A percentile compares a stretch with the other conserved stretches of the same genome.
Conservation (phyloP, 2,329 filamentous ascomycete genomes). For the Pseudofabraea citricarpa region DNA sequence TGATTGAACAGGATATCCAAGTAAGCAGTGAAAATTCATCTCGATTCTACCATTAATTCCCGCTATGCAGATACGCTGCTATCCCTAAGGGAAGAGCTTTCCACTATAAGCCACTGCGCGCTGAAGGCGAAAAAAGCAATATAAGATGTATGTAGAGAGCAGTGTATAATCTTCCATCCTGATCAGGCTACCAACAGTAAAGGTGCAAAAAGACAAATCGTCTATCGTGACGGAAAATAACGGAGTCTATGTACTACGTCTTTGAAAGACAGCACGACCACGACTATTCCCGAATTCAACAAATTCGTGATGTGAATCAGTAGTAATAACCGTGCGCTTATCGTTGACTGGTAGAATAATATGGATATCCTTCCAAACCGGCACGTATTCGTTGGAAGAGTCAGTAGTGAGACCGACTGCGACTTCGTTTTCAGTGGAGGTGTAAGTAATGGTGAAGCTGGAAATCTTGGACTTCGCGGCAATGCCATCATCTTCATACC, state of each 20-base stretch:
- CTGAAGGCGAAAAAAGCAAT: no score
- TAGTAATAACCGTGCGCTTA: conserved; percentile 8
- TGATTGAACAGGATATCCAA: no score
- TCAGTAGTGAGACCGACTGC: conserved; percentile 36
- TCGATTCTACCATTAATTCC: no score
- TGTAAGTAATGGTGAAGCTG: conserved; percentile 38
- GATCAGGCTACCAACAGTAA: no score
- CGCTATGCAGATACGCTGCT: no score
- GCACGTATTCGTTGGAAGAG: conserved; percentile 35
- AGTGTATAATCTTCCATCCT: no score
- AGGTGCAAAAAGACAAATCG: no score
- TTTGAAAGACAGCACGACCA: background rate
- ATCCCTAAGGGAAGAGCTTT: no score
- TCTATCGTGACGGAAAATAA: no score
- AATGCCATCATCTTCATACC: conserved; percentile 55
- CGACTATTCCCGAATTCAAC: background rate
- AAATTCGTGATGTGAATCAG: background rate
- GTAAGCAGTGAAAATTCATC: no score
- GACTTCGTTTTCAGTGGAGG: conserved; percentile 38
- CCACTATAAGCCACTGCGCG: no score
- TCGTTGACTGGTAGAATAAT: conserved; percentile 48
- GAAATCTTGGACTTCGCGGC: conserved; percentile 35
- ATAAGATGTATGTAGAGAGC: no score
- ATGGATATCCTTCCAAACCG: conserved; percentile 43
- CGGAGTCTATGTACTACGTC: background rate